These are phyloP conservation scores for Letharia columbiana DNA, from an alignment of 495 filamentous ascomycete genomes.

Conservation along the genomic window DNA sequence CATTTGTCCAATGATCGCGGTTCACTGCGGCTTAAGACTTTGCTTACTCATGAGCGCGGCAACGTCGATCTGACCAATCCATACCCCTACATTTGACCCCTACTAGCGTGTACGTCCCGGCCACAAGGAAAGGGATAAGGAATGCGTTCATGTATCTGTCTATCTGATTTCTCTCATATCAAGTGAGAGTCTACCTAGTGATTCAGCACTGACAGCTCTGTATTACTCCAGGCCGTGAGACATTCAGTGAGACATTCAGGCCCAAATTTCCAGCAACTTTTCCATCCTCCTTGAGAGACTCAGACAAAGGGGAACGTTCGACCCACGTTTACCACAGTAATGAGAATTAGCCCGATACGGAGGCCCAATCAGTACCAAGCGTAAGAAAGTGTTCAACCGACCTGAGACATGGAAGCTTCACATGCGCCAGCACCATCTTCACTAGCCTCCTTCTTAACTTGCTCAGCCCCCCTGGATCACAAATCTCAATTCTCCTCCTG, in stretches of 20 bases:
- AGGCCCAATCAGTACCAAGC: background rate
- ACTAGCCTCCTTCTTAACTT: background rate
- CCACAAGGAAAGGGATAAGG: background rate
- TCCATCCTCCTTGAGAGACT: background rate
- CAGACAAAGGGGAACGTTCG: background rate
- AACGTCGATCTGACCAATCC: too few relatives aligned
- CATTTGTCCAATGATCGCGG: too few relatives aligned
- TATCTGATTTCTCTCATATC: background rate
- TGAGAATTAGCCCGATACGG: background rate
- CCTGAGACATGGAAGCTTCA: background rate
- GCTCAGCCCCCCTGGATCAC: conserved; percentile 1
- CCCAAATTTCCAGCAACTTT: background rate
- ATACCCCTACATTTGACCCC: too few relatives aligned
- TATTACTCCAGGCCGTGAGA: background rate
- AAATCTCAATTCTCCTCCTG: background rate
- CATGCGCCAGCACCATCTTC: background rate
- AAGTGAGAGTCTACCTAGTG: background rate
- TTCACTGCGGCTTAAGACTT: too few relatives aligned
- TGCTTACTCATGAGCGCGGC: too few relatives aligned
- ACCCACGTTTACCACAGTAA: background rate
- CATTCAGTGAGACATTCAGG: background rate
- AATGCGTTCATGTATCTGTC: background rate
- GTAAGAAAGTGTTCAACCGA: background rate
- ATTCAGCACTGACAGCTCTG: background rate
- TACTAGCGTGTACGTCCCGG: too few relatives aligned